Evolutionary conservation across 202 grass and related monocot genomes (phyloP), one percentile per base, ranked within the genome.

Genomic region (Zoysia matrella): DNA sequence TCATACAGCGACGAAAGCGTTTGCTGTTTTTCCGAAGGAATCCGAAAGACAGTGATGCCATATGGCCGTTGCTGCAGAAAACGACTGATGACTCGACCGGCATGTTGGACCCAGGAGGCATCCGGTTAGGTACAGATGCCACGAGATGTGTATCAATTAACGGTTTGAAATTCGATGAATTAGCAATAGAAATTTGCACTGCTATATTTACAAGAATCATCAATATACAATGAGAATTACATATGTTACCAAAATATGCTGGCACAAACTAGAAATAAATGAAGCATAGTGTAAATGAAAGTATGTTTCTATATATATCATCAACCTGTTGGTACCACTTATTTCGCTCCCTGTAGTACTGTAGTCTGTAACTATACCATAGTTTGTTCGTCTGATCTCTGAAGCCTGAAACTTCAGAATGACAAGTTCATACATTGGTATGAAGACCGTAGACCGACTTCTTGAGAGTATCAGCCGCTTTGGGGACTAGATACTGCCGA

Each of bases 401-500:
- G 43, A 3, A 47, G 13, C 15, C 43, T 64, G 11, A 48, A 47
- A 69, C 7, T 69, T 69, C 5, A n/a, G 44, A 47, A 68, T 39
- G 18, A 2, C 6, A 36, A 30, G 52, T 54, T 14, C 11, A 55
- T 18, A 62, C 6, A 53, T 67, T 54, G 64, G 63, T 54, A 67
- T 67, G 52, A 40, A 55, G 63, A 68, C n/a, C 63, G 7, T 46
- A 46, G 45, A 46, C 45, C 45, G 45, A 78, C 15, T 16, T 46
- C 45, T 64, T 63, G 67, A 62, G 47, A 41, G 47, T 53, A 64
- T n/a, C 10, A 40, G 81, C 22, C 15, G 13, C 61, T 67, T 48
- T 67, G 45, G 73, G 65, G 6, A 7, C 71, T 41, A 42, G 52
- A 79, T 79, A 67, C 73, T 74, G 88, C 83, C 88, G 79, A 86